Evolutionary conservation across 768 basidiomycete genomes (phyloP), one percentile per base, ranked within the genome.

Genomic region (Tricholoma flavovirens): DNA sequence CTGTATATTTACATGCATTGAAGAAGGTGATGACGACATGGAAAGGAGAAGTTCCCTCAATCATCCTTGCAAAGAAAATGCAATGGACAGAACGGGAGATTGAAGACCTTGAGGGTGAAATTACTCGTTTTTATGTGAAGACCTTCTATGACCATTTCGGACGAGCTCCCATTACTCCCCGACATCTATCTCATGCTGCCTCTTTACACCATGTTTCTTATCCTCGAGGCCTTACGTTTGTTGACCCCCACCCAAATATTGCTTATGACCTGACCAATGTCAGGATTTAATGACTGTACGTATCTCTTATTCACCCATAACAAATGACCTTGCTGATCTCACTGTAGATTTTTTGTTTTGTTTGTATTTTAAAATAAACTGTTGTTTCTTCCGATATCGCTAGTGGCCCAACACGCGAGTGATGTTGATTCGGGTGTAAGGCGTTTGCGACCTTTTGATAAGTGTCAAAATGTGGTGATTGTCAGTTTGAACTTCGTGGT

Each of bases 91-190:
- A 33, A 33, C 4, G 24, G 50, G 50, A 51, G 36, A 22, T 35
- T 17, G 17, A 32, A 22, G 50, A 51, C 14, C 50, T 51, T 22
- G 50, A 51, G 19, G 17, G 12, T 35, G 32, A 22, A 14, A 32
- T 38, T 21, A 51, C 50, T 33, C 29, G 15, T 35, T 22, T 22
- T 15, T 51, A 51, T 51, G 19, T 33, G 14, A 51, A 38, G 36
- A 51, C 35, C 19, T 51, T 51, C 32, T 51, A 51, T 38, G 36
- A 35, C 24, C 36, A 51, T 38, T 51, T 51, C 5, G 33, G 32
- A 22, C 17, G 19, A 35, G 50, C 50, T 35, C 35, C 50, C 32
- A 51, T 51, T 35, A 35, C 36, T 17, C 50, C 32, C 29, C 19
- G 50, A 33, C 19, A 12, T 35, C 50, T 51, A 14, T 51, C 33